Evolutionary conservation across 208 protist genomes (phyloP).

Genomic region (Acanthamoeba sp.): DNA sequence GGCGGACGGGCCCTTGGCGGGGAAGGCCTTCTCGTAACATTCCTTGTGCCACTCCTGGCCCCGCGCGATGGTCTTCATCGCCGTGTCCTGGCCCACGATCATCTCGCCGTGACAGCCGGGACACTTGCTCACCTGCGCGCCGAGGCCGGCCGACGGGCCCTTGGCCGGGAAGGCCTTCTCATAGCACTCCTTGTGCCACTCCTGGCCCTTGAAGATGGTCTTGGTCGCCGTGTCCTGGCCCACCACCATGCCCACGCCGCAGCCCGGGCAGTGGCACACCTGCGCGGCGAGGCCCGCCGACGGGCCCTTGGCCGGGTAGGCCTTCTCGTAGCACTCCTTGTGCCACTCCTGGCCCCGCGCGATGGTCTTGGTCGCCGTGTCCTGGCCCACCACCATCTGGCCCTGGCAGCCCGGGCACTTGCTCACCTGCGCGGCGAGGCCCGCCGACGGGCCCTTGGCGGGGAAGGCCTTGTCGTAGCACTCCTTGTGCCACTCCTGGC

Average conservation of each 20-base stretch:
- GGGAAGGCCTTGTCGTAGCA: slow-evolving; percentile 61
- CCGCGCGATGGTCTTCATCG: slow-evolving; percentile 12
- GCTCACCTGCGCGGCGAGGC: slow-evolving; percentile 26
- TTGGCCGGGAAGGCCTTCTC: not conserved
- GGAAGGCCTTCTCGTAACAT: slow-evolving; percentile 38
- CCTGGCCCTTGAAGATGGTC: slow-evolving; percentile 21
- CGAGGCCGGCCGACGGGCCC: slow-evolving; percentile 23
- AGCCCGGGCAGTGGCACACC: slow-evolving; percentile 6
- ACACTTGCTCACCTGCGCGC: slow-evolving; percentile 29
- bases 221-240: slow-evolving; percentile 22
- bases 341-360: slow-evolving; percentile 47
- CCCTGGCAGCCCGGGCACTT: slow-evolving; percentile 53
- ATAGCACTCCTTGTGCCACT: slow-evolving; percentile 65
- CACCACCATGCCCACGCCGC: slow-evolving; percentile 12
- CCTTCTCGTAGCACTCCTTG: slow-evolving; percentile 51
- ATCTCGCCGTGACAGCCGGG: slow-evolving; percentile 39
- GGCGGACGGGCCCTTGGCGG: not conserved
- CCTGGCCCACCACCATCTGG: slow-evolving; percentile 60
- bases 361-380: slow-evolving; percentile 54
- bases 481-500: slow-evolving; percentile 69
- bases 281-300: slow-evolving; percentile 38
- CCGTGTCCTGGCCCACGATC: slow-evolving; percentile 60
- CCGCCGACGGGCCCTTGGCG: not conserved
- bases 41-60: slow-evolving; percentile 70
- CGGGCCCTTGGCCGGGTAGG: slow-evolving; percentile 15